phyloP scores from a whole-genome alignment of 2,329 filamentous ascomycete species.

The Fusarium coicis region DNA sequence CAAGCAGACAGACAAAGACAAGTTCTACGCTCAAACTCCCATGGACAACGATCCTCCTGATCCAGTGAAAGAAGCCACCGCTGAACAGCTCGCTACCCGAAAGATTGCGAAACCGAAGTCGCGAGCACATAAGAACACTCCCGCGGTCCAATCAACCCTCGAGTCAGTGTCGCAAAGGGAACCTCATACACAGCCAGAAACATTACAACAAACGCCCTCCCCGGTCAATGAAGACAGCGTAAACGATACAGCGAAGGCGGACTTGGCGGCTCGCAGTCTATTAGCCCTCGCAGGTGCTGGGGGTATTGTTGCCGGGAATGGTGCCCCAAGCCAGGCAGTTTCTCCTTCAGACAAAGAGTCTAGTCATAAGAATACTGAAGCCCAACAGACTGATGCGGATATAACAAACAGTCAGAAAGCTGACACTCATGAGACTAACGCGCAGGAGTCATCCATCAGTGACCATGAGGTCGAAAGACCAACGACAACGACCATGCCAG shows the following conservation, averaged over 20 bases:
- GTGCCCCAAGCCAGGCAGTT: background rate
- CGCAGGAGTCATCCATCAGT: background rate
- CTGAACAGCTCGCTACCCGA: conserved; percentile 9
- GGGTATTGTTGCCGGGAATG: background rate
- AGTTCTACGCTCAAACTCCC: background rate
- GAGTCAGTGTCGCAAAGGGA: background rate
- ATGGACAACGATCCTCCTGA: background rate
- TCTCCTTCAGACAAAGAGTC: background rate
- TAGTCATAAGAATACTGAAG: background rate
- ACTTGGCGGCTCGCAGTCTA: background rate
- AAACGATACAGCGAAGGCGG: background rate
- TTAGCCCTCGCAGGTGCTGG: background rate
- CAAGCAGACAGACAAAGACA: background rate
- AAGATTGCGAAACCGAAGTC: conserved; percentile 4
- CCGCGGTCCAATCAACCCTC: background rate
- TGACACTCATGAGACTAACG: background rate
- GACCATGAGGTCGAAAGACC: background rate
- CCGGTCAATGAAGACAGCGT: background rate
- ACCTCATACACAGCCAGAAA: background rate
- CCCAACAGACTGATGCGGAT: background rate
- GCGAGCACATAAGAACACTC: background rate
- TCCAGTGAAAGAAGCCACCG: background rate
- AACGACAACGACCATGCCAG: background rate
- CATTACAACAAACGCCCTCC: background rate
- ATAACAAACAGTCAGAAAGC: background rate